Percentiles rank a stretch among this genome's conserved stretches.
These are phyloP conservation scores for Pestalotiopsis fici DNA, from an alignment of 2,329 filamentous ascomycete genomes.

Conservation along the genomic window DNA sequence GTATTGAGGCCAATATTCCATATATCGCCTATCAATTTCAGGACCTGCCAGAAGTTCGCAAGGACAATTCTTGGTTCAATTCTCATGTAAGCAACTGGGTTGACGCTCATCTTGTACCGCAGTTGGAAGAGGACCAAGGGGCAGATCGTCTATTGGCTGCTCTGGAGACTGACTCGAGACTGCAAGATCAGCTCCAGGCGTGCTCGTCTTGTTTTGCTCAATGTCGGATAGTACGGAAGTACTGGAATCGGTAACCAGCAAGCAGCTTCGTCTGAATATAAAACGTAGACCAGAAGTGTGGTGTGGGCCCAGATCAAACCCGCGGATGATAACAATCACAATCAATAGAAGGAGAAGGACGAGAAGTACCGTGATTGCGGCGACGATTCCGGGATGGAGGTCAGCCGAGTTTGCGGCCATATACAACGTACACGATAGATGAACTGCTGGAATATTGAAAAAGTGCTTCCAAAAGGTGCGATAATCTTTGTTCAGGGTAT, in stretches of 20 bases:
- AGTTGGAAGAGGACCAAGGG: not conserved
- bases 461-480: not conserved
- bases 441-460: not conserved
- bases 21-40: too few relatives aligned
- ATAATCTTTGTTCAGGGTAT: not conserved
- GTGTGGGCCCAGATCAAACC: slow-evolving; percentile 6
- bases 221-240: not conserved
- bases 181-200: not conserved
- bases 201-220: not conserved
- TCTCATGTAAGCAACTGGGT: too few relatives aligned
- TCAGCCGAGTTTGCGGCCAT: not conserved
- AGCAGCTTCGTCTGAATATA: not conserved
- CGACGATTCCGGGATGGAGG: slow-evolving; percentile 7
- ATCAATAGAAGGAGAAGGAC: not conserved
- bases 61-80: not conserved
- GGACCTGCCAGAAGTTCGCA: not conserved
- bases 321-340: slow-evolving; percentile 4
- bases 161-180: not conserved
- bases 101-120: not conserved
- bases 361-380: not conserved
- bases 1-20: too few relatives aligned
- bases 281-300: not conserved
- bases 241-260: not conserved
- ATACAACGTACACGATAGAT: not conserved
- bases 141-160: not conserved